Percentiles rank a stretch among this genome's conserved stretches.
phyloP scores from a whole-genome alignment of 805 yeast species.

The Candida piceae region DNA sequence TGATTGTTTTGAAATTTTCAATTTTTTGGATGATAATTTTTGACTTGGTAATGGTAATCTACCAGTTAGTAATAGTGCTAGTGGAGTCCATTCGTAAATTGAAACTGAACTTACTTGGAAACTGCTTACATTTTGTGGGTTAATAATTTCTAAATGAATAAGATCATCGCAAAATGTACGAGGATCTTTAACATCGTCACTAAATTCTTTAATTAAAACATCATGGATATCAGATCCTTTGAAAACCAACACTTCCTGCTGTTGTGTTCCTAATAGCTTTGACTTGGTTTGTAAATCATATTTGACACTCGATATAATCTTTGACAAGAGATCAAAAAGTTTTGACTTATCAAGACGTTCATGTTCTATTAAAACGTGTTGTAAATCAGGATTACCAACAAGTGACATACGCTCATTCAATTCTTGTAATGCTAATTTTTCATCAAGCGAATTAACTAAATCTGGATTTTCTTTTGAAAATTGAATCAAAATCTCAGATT shows the following conservation, averaged over 20 bases:
- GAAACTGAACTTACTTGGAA: conserved; percentile 15
- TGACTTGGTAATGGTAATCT: conserved; percentile 3
- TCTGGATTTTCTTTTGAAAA: conserved; percentile 11
- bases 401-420: conserved; percentile 4
- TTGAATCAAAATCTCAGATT: conserved; percentile 11
- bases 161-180: conserved; percentile 9
- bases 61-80: conserved; percentile 7
- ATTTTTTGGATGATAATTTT: no score
- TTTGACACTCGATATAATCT: conserved; percentile 5
- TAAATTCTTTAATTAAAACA: conserved; percentile 1
- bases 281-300: conserved; percentile 1
- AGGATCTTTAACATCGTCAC: conserved; percentile 4
- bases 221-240: conserved; percentile 11
- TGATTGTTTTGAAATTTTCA: background rate
- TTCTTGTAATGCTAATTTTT: conserved; percentile 3
- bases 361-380: conserved; percentile 10
- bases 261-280: conserved; percentile 5
- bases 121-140: conserved; percentile 11
- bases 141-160: conserved; percentile 8
- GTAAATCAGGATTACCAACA: conserved; percentile 14
- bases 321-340: conserved; percentile 4
- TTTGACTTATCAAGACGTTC: conserved; percentile 3
- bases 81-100: conserved; percentile 15
- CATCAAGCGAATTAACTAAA: background rate
- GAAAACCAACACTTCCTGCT: conserved; percentile 6